Evolutionary conservation across 2,329 filamentous ascomycete genomes (phyloP).

Genomic region (Scedosporium boydii): DNA sequence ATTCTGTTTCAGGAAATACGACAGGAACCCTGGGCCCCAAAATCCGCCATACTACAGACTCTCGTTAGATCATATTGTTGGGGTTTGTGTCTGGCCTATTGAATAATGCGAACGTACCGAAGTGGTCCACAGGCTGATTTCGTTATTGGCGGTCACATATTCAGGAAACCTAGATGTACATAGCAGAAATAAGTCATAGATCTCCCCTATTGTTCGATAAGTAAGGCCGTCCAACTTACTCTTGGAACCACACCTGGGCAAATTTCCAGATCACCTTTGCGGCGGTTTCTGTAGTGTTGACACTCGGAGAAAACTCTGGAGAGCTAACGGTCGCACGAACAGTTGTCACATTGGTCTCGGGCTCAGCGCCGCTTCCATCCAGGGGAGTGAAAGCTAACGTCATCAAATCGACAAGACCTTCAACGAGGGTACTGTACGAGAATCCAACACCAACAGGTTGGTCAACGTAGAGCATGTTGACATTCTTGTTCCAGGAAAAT

Average conservation of each 20-base stretch:
- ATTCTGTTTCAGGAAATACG: slow-evolving; percentile 53
- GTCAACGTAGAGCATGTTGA: slow-evolving; percentile 44
- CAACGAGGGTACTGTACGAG: slow-evolving; percentile 54
- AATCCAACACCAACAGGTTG: slow-evolving; percentile 62
- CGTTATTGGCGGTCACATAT: slow-evolving; percentile 41
- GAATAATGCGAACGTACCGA: not conserved
- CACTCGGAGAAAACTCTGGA: slow-evolving; percentile 17
- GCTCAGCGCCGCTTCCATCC: slow-evolving; percentile 26
- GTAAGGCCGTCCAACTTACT: not conserved
- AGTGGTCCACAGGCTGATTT: slow-evolving; percentile 52
- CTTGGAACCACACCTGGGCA: slow-evolving; percentile 48
- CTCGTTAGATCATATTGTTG: not conserved
- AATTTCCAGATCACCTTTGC: slow-evolving; percentile 57
- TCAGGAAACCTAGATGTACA: slow-evolving; percentile 37
- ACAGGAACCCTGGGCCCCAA: slow-evolving; percentile 58
- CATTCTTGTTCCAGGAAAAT: no score
- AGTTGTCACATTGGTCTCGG: slow-evolving; percentile 25
- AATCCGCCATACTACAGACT: slow-evolving; percentile 59
- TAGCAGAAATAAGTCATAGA: not conserved
- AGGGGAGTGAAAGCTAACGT: slow-evolving; percentile 22
- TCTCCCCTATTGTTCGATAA: not conserved
- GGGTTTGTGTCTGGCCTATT: no score
- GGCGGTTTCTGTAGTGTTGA: slow-evolving; percentile 45
- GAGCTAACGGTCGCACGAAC: slow-evolving; percentile 23
- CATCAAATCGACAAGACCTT: slow-evolving; percentile 46